Conservation (phyloP, 805 yeast species). For the Candida patagonica region DNA sequence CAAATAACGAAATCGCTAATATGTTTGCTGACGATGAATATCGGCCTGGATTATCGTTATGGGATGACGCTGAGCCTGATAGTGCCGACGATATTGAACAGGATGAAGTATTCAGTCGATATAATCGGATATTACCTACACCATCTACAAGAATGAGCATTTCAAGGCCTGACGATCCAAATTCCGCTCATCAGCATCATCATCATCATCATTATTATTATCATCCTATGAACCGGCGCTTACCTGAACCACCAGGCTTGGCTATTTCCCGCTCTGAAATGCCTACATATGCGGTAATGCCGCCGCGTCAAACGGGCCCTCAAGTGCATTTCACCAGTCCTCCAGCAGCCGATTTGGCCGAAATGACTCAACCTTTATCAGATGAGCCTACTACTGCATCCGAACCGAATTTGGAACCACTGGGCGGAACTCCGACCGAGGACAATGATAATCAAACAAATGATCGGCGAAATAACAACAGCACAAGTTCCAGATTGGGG, state of each 20-base stretch:
- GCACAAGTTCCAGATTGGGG: too few relatives aligned
- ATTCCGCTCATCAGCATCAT: background rate
- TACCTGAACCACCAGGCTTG: background rate
- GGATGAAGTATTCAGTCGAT: too few relatives aligned
- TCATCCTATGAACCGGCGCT: background rate
- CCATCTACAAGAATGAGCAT: too few relatives aligned
- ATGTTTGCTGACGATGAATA: background rate
- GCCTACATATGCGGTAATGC: constrained; percentile 1
- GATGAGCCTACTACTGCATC: too few relatives aligned
- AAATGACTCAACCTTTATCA: too few relatives aligned
- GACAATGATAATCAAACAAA: too few relatives aligned
- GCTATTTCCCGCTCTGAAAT: background rate
- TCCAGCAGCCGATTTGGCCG: constrained; percentile 6
- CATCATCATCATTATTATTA: background rate
- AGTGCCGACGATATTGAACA: background rate
- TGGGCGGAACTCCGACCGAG: too few relatives aligned
- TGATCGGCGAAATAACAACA: too few relatives aligned
- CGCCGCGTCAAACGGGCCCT: constrained; percentile 2
- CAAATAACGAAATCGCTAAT: background rate
- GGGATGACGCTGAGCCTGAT: background rate
- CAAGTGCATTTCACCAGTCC: constrained; percentile 18
- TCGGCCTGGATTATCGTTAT: background rate
- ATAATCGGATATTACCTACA: too few relatives aligned
- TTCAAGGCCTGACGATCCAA: too few relatives aligned
- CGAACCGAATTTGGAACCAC: too few relatives aligned